Evolutionary conservation across 768 basidiomycete genomes (phyloP).

Genomic region (Mycena capillaripes): DNA sequence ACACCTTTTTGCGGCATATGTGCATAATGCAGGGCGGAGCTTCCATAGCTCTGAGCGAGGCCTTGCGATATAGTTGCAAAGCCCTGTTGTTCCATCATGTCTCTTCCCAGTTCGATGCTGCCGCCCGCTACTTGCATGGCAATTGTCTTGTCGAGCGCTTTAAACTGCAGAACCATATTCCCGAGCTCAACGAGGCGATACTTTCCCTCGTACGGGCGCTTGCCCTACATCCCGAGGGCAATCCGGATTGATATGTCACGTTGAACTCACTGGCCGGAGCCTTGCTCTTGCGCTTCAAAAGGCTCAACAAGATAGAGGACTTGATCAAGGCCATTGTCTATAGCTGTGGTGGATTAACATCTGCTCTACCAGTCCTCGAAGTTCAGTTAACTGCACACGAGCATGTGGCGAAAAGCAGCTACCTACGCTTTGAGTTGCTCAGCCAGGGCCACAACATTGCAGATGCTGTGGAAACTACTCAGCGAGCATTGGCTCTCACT

Average conservation of each 20-base stretch:
- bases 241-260: no score
- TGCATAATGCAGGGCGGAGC: background rate
- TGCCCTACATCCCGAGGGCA: no score
- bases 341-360: background rate
- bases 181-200: no score
- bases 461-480: no score
- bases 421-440: background rate
- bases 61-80: no score
- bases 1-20: background rate
- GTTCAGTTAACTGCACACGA: background rate
- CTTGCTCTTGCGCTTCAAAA: background rate
- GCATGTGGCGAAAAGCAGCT: background rate
- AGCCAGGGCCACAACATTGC: background rate
- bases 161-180: background rate
- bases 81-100: background rate
- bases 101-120: background rate
- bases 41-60: background rate
- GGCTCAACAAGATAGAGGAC: background rate
- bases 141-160: background rate
- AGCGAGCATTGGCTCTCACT: no score
- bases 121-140: background rate
- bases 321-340: background rate
- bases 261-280: background rate
- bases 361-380: background rate
- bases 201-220: no score